Evolutionary conservation across 352 stramenopile species (phyloP).

Genomic region (Phytophthora tubulina): DNA sequence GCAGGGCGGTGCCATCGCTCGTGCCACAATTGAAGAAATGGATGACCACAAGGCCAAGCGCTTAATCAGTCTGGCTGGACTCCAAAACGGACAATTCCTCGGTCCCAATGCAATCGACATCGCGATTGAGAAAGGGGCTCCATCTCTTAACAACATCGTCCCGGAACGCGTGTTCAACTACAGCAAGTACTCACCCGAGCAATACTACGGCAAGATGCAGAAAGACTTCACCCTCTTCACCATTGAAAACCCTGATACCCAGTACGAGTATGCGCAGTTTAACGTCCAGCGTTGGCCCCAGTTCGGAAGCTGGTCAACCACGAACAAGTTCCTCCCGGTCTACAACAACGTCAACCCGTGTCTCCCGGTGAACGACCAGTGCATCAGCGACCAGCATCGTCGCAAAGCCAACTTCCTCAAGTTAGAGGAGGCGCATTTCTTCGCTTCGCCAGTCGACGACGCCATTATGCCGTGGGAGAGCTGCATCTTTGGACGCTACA

Average conservation of each 20-base stretch:
- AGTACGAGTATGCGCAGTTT: conserved; percentile 9
- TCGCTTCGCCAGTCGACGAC: conserved; percentile 11
- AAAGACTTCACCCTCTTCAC: conserved; percentile 10
- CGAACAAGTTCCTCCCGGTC: background rate
- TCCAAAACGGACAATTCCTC: conserved; percentile 12
- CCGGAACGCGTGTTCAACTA: conserved; percentile 15
- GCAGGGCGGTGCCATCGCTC: background rate
- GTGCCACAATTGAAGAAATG: conserved; percentile 11
- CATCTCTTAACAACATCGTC: conserved; percentile 4
- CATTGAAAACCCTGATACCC: conserved; percentile 7
- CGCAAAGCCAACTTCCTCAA: conserved; percentile 19
- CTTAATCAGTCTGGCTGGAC: conserved; percentile 4
- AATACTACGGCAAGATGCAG: conserved; percentile 16
- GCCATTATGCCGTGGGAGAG: conserved; percentile 13
- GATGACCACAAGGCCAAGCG: conserved; percentile 16
- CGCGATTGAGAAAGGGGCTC: background rate
- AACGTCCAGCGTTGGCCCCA: conserved; percentile 12
- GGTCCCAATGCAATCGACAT: conserved; percentile 7
- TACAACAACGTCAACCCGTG: conserved; percentile 15
- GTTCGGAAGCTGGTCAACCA: conserved; percentile 7
- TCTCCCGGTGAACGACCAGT: background rate
- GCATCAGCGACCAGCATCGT: conserved; percentile 3
- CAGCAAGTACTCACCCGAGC: conserved; percentile 5
- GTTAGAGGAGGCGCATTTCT: conserved; percentile 16
- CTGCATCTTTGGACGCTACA: conserved; percentile 14